Evolutionary conservation across 176 grass and related monocot genomes (phyloP), one percentile per base, ranked within the genome.

Genomic region (Triticum urartu): DNA sequence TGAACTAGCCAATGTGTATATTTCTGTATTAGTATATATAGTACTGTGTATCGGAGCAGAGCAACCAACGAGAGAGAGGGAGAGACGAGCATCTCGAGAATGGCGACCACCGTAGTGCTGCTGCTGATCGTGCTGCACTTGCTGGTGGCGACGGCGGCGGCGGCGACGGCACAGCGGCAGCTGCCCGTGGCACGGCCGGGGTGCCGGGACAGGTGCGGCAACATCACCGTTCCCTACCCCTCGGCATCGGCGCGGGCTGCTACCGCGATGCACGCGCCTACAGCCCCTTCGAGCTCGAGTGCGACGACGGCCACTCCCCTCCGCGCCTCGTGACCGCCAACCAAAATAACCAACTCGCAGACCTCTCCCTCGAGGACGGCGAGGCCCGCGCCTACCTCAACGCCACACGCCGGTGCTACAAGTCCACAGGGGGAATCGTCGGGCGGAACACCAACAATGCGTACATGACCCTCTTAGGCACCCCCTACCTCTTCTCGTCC

Each of bases 221-320:
- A 88, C 79, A 65, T 90, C 38, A 86, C 47, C 34, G 1, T 96
- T 12, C 85, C 91, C 9, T 93, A 93, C 75, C 94, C 91, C 0
- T 92, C 34, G 94, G 89, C 79, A 88, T 96, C 18, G 79, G 84
- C 38, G 40, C 75, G 2, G 6, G 48, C 21, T 96, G 94, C 83
- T 87, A 61, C 75, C 59, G 81, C 32, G 32, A 32, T 32, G 32
- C 32, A 2, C 32, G 32, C 32, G 32, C 32, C 32, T 32, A 32
- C 32, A 32, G 32, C 32, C 32, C 32, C 74, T 93, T 90, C 74
- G 0, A 70, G 0, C 86, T 56, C 0, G 80, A 87, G 4, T 10
- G 54, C 3, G 63, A 74, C 30, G 65, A 68, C 30, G 66, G 66
- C 66, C 32, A 0, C 9, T 35, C 66, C 66, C 66, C 66, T 9